Base-by-base conservation (phyloP, 2,329 filamentous ascomycete genomes). In the Aspergillus pseudoviridinutans region DNA sequence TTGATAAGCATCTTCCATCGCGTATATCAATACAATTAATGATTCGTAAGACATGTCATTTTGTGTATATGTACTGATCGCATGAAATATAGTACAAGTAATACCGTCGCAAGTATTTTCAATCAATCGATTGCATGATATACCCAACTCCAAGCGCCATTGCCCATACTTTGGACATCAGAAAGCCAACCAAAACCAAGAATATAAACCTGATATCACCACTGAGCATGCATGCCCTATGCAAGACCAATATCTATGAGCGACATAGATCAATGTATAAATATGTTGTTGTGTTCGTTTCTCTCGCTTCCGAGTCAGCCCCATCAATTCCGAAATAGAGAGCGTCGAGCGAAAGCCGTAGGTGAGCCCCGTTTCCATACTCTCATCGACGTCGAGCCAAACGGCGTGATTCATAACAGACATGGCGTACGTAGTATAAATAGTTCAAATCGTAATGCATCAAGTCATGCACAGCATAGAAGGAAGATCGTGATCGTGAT, bases 1-100 rank as follows among this genome's bases (percentile, higher is more conserved):
- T 49, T 79, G 63, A 75, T 51, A 1, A n/a, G 24, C 22, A 35
- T 35, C 5, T 35, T 35, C 12, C 14, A 17, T 35, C 17, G 32
- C 12, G 32, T 35, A 14, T 27, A 41, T 17, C 24, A 3, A 5
- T 38, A 38, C 14, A 17, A 38, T 38, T 17, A 38, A 38, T 38
- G 32, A 38, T 17, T 38, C 32, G 32, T 38, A 38, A 38, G 32
- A 38, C 32, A 7, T 38, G 32, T 38, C 32, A 38, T 38, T 38
- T 35, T 46, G 22, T 12, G 42, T 46, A 4, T 46, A 10, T 47
- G 44, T 24, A 47, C n/a, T 47, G 20, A 7, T 24, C 10, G 22
- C 44, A 47, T 27, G 44, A 27, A 12, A 27, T 47, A 47, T 47
- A 47, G 14, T 47, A 47, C 44, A 47, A 22, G 3, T 24, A 22